Percentiles rank a stretch among this genome's conserved stretches.
phyloP scores from a whole-genome alignment of 164 flowering plant genomes.

The Magnolia changhungtana region DNA sequence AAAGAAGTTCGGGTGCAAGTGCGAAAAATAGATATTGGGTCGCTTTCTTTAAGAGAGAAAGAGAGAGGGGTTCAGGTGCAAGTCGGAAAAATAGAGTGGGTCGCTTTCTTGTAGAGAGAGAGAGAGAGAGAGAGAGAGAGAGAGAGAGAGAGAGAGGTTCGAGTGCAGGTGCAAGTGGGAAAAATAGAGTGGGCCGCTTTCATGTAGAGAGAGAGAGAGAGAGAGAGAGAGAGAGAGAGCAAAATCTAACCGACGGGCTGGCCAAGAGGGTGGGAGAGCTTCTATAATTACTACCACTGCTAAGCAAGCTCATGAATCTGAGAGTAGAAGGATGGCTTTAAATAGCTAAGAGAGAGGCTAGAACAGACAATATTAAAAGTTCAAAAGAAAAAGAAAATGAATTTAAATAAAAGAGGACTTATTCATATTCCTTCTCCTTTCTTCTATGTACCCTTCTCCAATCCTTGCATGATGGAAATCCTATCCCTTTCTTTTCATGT shows the following conservation, averaged over 20 bases:
- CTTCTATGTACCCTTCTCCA: not conserved
- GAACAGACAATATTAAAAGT: not conserved
- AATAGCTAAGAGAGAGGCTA: slow-evolving; percentile 8
- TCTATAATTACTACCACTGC: not conserved
- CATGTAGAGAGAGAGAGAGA: too few relatives aligned
- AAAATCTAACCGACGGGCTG: too few relatives aligned
- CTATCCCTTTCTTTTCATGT: slow-evolving; percentile 3
- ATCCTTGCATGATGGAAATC: slow-evolving; percentile 3
- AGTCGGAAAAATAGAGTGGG: too few relatives aligned
- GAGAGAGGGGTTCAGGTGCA: too few relatives aligned
- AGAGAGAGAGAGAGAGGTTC: too few relatives aligned
- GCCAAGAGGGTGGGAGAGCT: not conserved
- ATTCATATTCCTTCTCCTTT: not conserved
- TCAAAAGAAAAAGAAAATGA: not conserved
- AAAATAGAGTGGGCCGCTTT: too few relatives aligned
- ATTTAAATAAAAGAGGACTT: not conserved
- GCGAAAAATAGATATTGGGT: too few relatives aligned
- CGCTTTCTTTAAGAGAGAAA: too few relatives aligned
- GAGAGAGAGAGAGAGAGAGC: too few relatives aligned
- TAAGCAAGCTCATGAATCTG: not conserved
- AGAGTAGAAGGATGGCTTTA: slow-evolving; percentile 1
- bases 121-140: not conserved
- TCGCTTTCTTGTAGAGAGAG: too few relatives aligned
- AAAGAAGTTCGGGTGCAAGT: too few relatives aligned
- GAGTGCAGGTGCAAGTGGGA: too few relatives aligned